A percentile compares a stretch with the other conserved stretches of the same genome.
Conservation (phyloP, 176 grass and related monocot species). For the bread wheat (Triticum aestivum) region DNA sequence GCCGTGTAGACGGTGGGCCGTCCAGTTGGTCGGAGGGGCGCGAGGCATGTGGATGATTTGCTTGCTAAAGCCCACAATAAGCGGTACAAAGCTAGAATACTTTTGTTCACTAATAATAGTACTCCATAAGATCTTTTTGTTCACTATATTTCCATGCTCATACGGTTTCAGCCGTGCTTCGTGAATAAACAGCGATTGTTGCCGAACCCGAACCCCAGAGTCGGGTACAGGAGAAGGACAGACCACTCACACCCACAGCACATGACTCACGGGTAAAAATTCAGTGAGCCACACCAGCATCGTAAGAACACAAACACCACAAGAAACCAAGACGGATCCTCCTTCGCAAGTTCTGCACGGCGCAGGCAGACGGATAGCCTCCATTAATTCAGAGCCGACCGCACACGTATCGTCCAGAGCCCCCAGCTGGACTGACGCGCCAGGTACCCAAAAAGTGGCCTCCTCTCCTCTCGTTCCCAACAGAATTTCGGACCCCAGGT, state of each 20-base stretch:
- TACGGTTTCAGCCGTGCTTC: neutral
- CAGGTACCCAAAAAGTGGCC: slow-evolving; percentile 1
- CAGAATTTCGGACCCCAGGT: neutral
- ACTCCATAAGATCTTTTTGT: no score
- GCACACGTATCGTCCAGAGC: neutral
- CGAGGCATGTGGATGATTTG: no score
- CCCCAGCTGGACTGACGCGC: slow-evolving; percentile 20
- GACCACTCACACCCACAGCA: neutral
- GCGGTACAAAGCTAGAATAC: no score
- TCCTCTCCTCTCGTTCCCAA: neutral
- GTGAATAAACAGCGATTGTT: neutral
- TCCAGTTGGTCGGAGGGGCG: no score
- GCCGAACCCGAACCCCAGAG: neutral
- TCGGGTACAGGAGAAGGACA: neutral
- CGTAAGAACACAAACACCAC: neutral
- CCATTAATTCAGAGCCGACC: neutral
- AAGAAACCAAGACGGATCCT: neutral
- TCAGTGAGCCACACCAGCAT: neutral
- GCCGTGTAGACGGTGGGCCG: no score
- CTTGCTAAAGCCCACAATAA: no score
- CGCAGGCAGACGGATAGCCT: neutral
- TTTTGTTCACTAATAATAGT: neutral
- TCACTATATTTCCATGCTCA: neutral
- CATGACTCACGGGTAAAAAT: neutral
- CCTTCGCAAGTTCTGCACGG: neutral